Base-by-base conservation (phyloP, 2,329 filamentous ascomycete genomes). In the Calonectria pteridis region DNA sequence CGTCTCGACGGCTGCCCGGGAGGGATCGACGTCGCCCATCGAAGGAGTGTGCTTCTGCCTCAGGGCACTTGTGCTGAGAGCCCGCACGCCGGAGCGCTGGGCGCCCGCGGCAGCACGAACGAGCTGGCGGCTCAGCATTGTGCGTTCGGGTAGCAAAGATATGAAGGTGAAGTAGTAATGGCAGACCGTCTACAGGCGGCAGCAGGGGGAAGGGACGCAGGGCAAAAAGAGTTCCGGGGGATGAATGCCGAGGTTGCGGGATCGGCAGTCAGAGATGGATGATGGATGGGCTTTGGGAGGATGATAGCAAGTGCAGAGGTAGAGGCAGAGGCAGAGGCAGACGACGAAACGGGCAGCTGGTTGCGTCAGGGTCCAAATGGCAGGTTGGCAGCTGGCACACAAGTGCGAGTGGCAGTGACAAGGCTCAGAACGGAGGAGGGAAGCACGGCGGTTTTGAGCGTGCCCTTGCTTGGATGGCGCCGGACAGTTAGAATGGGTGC, bases 11-110 rank as follows among this genome's bases (percentile, higher is more conserved):
- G 91, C 91, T 76, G 94, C 88, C 63, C 93, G 91, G 58, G 84
- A 83, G 23, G 86, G 84, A 89, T 93, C 88, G 81, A 99, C 92
- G 85, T 99, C 96, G 83, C 94, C 93, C 78, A 99, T 91, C 46
- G 94, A 92, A n/a, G 97, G 97, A 26, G 92, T 87, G 72, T 88
- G 88, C 75, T 76, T 78, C 69, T 84, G 81, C 76, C 83, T 81
- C 76, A 81, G 77, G 72, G 88, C 84, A 72, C 91, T 90, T 71
- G 90, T 89, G 82, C 88, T 88, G 82, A 94, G 90, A 78, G 91
- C 86, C 79, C 92, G 89, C 75, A 89, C 82, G 70, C 84, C 82
- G 78, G 87, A 86, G 81, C 88, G 89, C 75, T 86, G 86, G 77
- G 86, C 85, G 78, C 82, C 82, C 70, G 82, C 82, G 67, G 86